Evolutionary conservation across 768 basidiomycete species (phyloP), one percentile per base, ranked within the genome.

Genomic region (Termitomyces sp.): DNA sequence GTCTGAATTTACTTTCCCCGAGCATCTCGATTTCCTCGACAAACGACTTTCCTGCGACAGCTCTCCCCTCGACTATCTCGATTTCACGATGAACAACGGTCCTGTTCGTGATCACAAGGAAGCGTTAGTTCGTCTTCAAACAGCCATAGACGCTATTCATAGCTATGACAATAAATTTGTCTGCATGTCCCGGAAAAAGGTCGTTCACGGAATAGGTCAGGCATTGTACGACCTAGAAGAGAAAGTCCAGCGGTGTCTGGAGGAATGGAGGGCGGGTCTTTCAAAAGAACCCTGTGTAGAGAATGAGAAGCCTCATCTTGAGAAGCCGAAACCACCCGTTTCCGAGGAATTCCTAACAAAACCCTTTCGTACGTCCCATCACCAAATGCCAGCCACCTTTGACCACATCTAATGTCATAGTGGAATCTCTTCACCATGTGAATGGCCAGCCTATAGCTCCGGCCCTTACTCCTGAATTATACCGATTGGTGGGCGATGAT

Each of bases 21-120:
- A 43, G n/a, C 14, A 46, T 37, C 56, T 57, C 12, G 52, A 58
- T 20, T 54, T 58, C 39, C 34, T 41, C 27, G 46, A 39, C 18
- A 5, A 46, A 18, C 46, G 16, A 41, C 43, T 44, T 16, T 8
- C n/a, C 24, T 58, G n/a, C 24, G 57, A 58, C 22, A 32, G 46
- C 37, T 58, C 57, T 27, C 52, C 57, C 14, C 29, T 58, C 16
- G 57, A 52, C 16, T 29, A 47, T 42, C 57, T 58, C 1, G 26
- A 52, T 26, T 49, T 53, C 13, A 53, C 32, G 12, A 53, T 20
- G 29, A 53, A 16, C 12, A 58, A 58, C 39, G 8, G 46, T 16
- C 37, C 46, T 20, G 18, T 58, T 26, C 57, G 57, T 20, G 37
- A 58, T 20, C 46, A 58, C 37, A 58, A 53, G 31, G 57, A 58